A percentile compares a stretch with the other conserved stretches of the same genome.
Conservation (phyloP, 495 filamentous ascomycete species). For the Penicillium pancosmium region DNA sequence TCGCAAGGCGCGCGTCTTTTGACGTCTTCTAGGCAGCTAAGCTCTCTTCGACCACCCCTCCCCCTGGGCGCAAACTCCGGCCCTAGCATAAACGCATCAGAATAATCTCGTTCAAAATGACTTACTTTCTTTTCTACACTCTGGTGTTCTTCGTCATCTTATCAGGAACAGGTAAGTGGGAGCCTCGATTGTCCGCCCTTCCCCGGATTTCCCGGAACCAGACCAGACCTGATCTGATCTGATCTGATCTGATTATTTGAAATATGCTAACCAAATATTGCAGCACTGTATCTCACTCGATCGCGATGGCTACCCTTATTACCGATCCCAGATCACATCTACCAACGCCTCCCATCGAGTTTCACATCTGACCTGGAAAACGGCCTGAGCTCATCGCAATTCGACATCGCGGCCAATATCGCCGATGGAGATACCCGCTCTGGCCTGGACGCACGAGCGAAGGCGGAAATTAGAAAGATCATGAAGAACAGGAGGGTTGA, state of each 20-base stretch:
- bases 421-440: constrained; percentile 71
- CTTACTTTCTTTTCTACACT: constrained; percentile 75
- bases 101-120: constrained; percentile 52
- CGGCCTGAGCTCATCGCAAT: constrained; percentile 77
- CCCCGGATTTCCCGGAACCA: background rate
- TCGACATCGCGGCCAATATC: constrained; percentile 80
- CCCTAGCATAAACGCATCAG: background rate
- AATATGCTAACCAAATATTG: background rate
- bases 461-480: constrained; percentile 78
- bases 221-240: background rate
- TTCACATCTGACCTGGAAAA: constrained; percentile 83
- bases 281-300: constrained; percentile 79
- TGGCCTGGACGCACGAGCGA: constrained; percentile 77
- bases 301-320: constrained; percentile 69
- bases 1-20: too few relatives aligned
- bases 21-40: too few relatives aligned
- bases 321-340: constrained; percentile 63
- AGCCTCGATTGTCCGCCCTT: background rate
- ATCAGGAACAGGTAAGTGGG: constrained; percentile 58
- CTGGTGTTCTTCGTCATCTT: constrained; percentile 65
- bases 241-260: too few relatives aligned
- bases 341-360: constrained; percentile 70
- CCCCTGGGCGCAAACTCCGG: background rate
- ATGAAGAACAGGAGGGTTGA: constrained; percentile 77
- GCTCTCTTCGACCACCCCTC: too few relatives aligned